These are phyloP conservation scores for Metschnikowia gelsemii DNA, from an alignment of 805 yeast species.

Conservation along the genomic window DNA sequence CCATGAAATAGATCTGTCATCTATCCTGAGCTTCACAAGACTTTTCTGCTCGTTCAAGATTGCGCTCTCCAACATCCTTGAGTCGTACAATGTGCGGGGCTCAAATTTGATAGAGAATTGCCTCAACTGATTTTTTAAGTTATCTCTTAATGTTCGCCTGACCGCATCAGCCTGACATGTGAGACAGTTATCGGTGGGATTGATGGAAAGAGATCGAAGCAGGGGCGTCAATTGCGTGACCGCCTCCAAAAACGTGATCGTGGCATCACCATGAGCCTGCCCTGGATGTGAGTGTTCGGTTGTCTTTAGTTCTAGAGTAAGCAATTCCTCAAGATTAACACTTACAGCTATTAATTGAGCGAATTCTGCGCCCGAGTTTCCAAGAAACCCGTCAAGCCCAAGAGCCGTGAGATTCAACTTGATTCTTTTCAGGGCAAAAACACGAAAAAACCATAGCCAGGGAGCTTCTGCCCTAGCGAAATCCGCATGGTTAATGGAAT, in stretches of 20 bases:
- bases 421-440: constrained; percentile 2
- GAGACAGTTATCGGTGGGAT: constrained; percentile 15
- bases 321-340: constrained; percentile 18
- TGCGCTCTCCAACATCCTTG: constrained; percentile 3
- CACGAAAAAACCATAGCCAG: constrained; percentile 25
- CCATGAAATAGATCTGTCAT: constrained; percentile 8
- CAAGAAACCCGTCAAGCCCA: constrained; percentile 27
- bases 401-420: constrained; percentile 14
- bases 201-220: constrained; percentile 9
- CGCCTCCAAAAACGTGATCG: constrained; percentile 11
- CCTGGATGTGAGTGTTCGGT: constrained; percentile 26
- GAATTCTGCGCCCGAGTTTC: constrained; percentile 15
- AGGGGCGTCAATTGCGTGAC: constrained; percentile 9
- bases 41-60: constrained; percentile 9
- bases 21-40: constrained; percentile 6
- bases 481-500: constrained; percentile 15
- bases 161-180: constrained; percentile 14
- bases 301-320: constrained; percentile 17
- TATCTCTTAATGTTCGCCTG: neutral
- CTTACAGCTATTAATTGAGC: constrained; percentile 12
- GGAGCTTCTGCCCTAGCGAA: constrained; percentile 12
- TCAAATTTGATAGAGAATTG: constrained; percentile 9
- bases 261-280: constrained; percentile 14
- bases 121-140: constrained; percentile 11
- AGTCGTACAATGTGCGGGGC: constrained; percentile 8